Evolutionary conservation across 1,284 basidiomycete species (phyloP).

Genomic region (Puccinia coronata): DNA sequence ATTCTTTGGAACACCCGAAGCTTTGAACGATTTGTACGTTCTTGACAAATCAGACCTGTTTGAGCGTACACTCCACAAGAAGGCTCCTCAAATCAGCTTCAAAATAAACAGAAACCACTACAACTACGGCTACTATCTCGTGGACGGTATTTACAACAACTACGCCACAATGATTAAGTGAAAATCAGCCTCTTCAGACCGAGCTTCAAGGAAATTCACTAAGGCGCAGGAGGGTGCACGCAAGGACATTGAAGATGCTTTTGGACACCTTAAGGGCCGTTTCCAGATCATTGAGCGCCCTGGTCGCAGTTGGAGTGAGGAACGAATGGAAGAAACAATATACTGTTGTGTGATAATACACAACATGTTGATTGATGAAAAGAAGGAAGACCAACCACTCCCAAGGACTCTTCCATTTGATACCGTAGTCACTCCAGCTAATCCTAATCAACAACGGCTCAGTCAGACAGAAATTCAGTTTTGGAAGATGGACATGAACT

Average conservation of each 20-base stretch:
- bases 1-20: not conserved
- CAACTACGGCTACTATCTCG: slow-evolving; percentile 18
- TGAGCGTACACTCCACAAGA: not conserved
- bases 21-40: not conserved
- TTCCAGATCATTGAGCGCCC: slow-evolving; percentile 9
- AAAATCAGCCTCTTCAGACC: not conserved
- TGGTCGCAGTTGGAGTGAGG: not conserved
- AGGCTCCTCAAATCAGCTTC: not conserved
- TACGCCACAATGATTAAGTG: not conserved
- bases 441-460: not conserved
- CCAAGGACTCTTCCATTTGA: not conserved
- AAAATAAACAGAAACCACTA: too few relatives aligned
- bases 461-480: not conserved
- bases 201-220: not conserved
- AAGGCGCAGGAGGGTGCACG: slow-evolving; percentile 8
- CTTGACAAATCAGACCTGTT: not conserved
- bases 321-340: not conserved
- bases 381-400: not conserved
- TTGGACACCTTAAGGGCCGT: not conserved
- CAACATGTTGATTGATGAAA: slow-evolving; percentile 17
- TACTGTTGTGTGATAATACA: slow-evolving; percentile 2
- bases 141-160: not conserved
- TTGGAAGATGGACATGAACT: too few relatives aligned
- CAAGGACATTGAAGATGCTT: not conserved
- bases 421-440: not conserved